These are phyloP conservation scores for Mortierella sp. DNA, from an alignment of 371 early-diverging fungal species.

Conservation along the genomic window DNA sequence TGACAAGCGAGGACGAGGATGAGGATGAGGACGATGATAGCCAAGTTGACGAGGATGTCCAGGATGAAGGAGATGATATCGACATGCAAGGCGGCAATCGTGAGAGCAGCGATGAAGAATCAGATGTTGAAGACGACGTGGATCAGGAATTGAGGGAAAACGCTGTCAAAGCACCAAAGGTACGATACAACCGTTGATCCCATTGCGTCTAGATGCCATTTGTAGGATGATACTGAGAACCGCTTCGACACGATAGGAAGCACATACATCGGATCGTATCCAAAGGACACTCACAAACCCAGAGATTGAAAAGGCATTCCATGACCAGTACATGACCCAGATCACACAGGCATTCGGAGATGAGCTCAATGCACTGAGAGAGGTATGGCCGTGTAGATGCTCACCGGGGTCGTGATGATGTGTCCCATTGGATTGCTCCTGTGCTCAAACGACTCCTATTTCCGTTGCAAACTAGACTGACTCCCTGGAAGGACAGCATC, in stretches of 20 bases:
- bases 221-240: not conserved
- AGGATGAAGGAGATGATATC: constrained; percentile 27
- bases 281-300: constrained; percentile 42
- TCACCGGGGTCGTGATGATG: not conserved
- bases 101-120: constrained; percentile 39
- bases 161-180: constrained; percentile 10
- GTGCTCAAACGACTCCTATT: not conserved
- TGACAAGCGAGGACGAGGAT: not conserved
- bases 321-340: constrained; percentile 46
- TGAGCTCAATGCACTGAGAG: constrained; percentile 45
- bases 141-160: constrained; percentile 38
- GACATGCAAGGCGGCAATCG: constrained; percentile 34
- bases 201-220: not conserved
- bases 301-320: constrained; percentile 50
- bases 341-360: constrained; percentile 53
- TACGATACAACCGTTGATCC: not conserved
- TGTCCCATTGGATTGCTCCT: not conserved
- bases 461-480: constrained; percentile 28
- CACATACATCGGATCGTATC: constrained; percentile 51
- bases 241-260: constrained; percentile 1
- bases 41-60: not conserved
- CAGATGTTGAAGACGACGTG: constrained; percentile 46
- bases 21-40: constrained; percentile 20
- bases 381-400: constrained; percentile 20
- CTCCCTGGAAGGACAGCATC: constrained; percentile 38